Base-by-base conservation (phyloP, 306 rosid species). In the Trifolium fragiferum region DNA sequence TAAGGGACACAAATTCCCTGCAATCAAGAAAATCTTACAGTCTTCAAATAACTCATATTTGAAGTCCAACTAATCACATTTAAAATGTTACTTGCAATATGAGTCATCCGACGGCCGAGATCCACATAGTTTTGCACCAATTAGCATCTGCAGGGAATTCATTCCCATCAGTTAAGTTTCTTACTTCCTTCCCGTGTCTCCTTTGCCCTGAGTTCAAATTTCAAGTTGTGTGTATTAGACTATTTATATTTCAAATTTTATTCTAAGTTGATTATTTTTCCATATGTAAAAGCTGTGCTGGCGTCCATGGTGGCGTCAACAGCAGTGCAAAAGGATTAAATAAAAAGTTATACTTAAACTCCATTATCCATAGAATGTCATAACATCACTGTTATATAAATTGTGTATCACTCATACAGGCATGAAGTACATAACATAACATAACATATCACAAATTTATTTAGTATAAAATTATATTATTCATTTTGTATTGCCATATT, bases 281-380 rank as follows among this genome's bases (percentile, higher is more conserved):
- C 46, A 15, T 40, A 30, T 16, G 23, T 53, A 61, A 18, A 38
- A 25, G 66, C 50, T 43, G 27, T 33, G 51, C 71, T 18, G 62
- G 13, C 58, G 66, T 38, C 30, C 12, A 78, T 43, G 59, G 1
- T 63, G 41, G 16, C 35, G 41, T 37, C 72, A 4, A 10, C 27
- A 23, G 30, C 59, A 37, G 38, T 8, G 19, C 20, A 25, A 25
- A 70, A 74, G 33, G 60, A 12, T 32, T 9, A 23, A 11, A 50
- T 10, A 25, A 33, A 47, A 32, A 13, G 23, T 7, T 53, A 49
- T 16, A 20, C 37, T 74, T 25, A n/a, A 70, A 46, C 77, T 18
- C 66, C 74, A 75, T 70, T 19, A 78, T 75, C 58, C 11, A 62
- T 25, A 72, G 15, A 66, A 62, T 72, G 70, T 76, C 79, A 78